Conservation (phyloP, 2,329 filamentous ascomycete genomes). For the Plectosphaerella sp. region DNA sequence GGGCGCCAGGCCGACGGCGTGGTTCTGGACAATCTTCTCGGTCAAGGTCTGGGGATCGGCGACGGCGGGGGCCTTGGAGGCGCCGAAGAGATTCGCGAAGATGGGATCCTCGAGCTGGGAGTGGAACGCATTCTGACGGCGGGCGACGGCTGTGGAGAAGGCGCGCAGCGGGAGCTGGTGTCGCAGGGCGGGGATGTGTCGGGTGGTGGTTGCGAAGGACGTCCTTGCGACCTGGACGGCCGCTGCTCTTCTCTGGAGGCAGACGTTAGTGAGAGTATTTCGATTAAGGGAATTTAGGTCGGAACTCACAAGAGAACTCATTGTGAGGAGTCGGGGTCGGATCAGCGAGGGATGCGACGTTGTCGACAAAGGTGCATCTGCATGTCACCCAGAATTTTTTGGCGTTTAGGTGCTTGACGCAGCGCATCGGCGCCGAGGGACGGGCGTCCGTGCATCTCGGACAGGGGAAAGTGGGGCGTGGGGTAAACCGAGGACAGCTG, state of each 20-base stretch:
- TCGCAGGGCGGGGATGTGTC: conserved; percentile 4
- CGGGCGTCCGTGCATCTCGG: neutral
- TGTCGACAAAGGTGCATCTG: too few species aligned
- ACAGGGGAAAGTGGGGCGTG: neutral
- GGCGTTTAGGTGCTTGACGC: too few species aligned
- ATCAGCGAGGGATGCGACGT: too few species aligned
- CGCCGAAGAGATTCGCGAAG: neutral
- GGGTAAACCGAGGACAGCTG: neutral
- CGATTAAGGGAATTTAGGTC: neutral
- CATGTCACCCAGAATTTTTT: too few species aligned
- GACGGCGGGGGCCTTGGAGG: neutral
- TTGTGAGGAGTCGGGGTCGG: neutral
- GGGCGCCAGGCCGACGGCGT: conserved; percentile 69
- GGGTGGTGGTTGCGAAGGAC: conserved; percentile 46
- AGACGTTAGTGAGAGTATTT: neutral
- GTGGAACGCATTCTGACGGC: conserved; percentile 53
- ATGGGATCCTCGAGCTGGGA: conserved; percentile 54
- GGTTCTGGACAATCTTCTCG: conserved; percentile 86
- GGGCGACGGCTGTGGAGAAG: conserved; percentile 7
- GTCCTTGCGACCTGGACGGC: conserved; percentile 19
- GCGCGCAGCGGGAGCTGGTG: conserved; percentile 1
- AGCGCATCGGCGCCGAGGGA: neutral
- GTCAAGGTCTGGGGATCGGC: conserved; percentile 65
- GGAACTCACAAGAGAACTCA: neutral
- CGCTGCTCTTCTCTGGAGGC: conserved; percentile 20